Conservation (phyloP, 1,284 basidiomycete genomes). For the Cryptococcus wingfieldii region DNA sequence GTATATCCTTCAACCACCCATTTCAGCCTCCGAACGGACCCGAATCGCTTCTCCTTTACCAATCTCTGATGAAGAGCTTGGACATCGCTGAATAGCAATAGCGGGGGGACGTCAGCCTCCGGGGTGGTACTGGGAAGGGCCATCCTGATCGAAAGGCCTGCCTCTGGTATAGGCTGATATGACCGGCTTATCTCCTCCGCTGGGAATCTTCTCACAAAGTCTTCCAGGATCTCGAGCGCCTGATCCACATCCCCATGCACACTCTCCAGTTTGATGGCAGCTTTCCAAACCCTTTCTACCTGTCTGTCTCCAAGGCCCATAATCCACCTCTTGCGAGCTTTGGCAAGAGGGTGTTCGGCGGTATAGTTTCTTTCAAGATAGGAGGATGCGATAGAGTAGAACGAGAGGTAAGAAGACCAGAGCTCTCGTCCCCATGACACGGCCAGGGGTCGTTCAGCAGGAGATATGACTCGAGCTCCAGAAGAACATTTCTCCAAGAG, state of each 20-base stretch:
- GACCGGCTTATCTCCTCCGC: constrained; percentile 24
- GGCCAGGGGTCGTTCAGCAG: constrained; percentile 16
- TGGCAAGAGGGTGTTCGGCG: neutral
- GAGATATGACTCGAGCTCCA: constrained; percentile 31
- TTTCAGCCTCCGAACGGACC: constrained; percentile 31
- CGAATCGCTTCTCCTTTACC: constrained; percentile 28
- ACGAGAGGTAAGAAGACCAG: constrained; percentile 31
- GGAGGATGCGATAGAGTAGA: neutral
- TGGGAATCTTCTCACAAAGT: constrained; percentile 38
- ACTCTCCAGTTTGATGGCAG: constrained; percentile 35
- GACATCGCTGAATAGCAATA: constrained; percentile 44
- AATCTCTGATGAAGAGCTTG: constrained; percentile 40
- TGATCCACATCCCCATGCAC: constrained; percentile 14
- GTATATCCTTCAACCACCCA: constrained; percentile 32
- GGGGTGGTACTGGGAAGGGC: constrained; percentile 23
- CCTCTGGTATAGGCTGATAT: constrained; percentile 24
- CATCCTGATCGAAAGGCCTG: constrained; percentile 32
- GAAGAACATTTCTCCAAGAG: constrained; percentile 64
- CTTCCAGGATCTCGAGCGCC: constrained; percentile 24
- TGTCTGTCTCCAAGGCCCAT: constrained; percentile 40
- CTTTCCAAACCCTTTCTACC: constrained; percentile 38
- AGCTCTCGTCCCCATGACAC: constrained; percentile 25
- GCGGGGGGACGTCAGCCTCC: constrained; percentile 46
- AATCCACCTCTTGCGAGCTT: constrained; percentile 13
- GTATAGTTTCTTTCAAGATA: neutral